Percentiles rank a stretch among this genome's conserved stretches.
Evolutionary conservation across 371 early-diverging fungal genomes (phyloP).

Genomic region (Circinella umbellata): DNA sequence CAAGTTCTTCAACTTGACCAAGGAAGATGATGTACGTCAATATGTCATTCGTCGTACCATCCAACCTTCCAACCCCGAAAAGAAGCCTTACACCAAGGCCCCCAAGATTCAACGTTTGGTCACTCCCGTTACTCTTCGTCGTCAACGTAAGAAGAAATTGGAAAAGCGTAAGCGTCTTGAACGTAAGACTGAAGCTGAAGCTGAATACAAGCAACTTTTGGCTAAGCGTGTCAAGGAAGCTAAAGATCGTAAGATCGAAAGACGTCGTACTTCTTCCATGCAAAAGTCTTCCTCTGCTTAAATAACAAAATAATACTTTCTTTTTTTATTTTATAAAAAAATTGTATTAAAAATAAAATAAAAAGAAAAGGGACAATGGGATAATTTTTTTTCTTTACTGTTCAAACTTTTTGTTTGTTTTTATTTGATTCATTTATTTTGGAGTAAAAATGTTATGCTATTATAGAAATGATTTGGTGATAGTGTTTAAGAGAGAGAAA

Average conservation of each 20-base stretch:
- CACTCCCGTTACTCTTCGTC: constrained; percentile 95
- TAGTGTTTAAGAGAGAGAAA: too few species aligned
- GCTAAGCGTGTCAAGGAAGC: constrained; percentile 93
- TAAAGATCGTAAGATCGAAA: constrained; percentile 75
- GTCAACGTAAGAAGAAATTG: constrained; percentile 87
- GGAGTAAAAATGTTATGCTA: too few species aligned
- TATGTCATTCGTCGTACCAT: constrained; percentile 98
- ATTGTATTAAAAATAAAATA: not conserved
- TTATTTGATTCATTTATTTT: too few species aligned
- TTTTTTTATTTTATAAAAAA: not conserved
- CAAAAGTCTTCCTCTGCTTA: constrained; percentile 62
- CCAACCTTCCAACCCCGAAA: constrained; percentile 83
- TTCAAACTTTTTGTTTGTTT: too few species aligned
- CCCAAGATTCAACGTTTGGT: constrained; percentile 98
- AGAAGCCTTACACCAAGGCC: constrained; percentile 95
- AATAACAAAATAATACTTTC: constrained; percentile 4
- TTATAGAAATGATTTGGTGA: too few species aligned
- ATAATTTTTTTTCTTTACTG: not conserved
- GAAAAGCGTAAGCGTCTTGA: constrained; percentile 84
- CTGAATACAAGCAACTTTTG: constrained; percentile 92
- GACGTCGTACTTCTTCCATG: constrained; percentile 71
- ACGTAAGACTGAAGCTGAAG: constrained; percentile 86
- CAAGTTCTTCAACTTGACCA: constrained; percentile 96
- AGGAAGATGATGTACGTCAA: constrained; percentile 98
- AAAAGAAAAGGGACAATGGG: not conserved